A percentile compares a stretch with the other conserved stretches of the same genome.
Conservation (phyloP, 2,329 filamentous ascomycete species). For the Colletotrichum scovillei region DNA sequence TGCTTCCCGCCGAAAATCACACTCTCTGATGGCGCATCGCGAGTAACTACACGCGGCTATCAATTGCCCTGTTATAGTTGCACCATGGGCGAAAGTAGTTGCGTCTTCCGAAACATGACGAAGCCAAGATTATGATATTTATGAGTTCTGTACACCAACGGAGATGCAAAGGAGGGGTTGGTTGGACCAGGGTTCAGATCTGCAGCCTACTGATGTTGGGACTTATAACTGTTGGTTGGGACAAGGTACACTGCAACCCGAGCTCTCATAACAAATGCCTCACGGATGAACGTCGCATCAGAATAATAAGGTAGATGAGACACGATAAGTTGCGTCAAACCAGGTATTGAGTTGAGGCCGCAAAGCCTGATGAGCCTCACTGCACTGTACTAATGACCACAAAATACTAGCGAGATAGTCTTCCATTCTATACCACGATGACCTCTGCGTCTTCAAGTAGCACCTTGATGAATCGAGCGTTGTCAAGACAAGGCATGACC, state of each 20-base stretch:
- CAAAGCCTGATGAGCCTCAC: no score
- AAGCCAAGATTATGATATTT: neutral
- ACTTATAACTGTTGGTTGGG: rapidly evolving
- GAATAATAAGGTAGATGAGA: no score
- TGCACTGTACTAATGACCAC: no score
- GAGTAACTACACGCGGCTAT: neutral
- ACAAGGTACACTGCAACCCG: no score
- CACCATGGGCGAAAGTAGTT: neutral
- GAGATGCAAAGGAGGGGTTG: neutral
- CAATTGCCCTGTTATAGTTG: neutral
- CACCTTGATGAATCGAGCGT: no score
- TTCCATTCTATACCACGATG: no score
- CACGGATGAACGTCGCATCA: no score
- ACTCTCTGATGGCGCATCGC: neutral
- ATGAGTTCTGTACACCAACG: neutral
- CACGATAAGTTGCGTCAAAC: no score
- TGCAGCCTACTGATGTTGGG: neutral
- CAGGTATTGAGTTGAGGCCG: no score
- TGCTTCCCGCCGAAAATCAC: neutral
- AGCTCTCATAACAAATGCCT: neutral
- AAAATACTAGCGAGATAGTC: rapidly evolving
- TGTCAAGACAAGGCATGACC: no score
- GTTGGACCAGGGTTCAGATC: neutral
- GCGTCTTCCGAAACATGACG: no score
- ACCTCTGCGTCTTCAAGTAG: no score